These are phyloP conservation scores for Viola pubescens DNA, from an alignment of 441 rosid species.

Conservation along the genomic window DNA sequence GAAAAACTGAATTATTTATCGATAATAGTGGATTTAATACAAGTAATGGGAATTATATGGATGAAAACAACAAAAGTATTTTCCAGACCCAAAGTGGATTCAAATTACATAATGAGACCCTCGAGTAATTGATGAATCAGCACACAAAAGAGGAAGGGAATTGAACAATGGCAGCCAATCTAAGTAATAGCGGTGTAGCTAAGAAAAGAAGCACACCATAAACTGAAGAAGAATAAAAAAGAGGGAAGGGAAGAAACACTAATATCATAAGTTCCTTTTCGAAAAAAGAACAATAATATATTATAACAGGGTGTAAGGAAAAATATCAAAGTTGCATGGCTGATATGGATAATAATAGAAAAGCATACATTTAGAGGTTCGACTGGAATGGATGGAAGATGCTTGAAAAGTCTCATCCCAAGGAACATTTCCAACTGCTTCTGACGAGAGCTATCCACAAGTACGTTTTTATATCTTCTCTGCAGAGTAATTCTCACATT, in stretches of 20 bases:
- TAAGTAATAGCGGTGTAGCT: too few relatives aligned
- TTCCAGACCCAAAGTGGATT: too few relatives aligned
- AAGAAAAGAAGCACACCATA: neutral
- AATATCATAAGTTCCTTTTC: too few relatives aligned
- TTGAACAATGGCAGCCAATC: too few relatives aligned
- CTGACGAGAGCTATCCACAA: constrained; percentile 94
- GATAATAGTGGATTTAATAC: too few relatives aligned
- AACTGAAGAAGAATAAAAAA: neutral
- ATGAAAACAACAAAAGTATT: too few relatives aligned
- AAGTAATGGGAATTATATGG: too few relatives aligned
- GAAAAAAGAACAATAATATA: too few relatives aligned
- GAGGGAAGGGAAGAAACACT: neutral
- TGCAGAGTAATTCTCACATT: constrained; percentile 86
- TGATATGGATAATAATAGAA: neutral
- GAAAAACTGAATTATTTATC: too few relatives aligned
- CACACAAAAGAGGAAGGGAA: too few relatives aligned
- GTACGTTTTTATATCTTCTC: constrained; percentile 83
- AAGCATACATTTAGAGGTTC: constrained; percentile 76
- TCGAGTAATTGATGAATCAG: too few relatives aligned
- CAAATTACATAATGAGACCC: too few relatives aligned
- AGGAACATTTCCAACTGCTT: constrained; percentile 97
- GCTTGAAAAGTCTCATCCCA: constrained; percentile 91
- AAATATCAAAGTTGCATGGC: neutral
- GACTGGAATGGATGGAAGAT: constrained; percentile 82
- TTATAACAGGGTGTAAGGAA: neutral